phyloP scores from a whole-genome alignment of 768 basidiomycete genomes.

The Tulasnella sp. region DNA sequence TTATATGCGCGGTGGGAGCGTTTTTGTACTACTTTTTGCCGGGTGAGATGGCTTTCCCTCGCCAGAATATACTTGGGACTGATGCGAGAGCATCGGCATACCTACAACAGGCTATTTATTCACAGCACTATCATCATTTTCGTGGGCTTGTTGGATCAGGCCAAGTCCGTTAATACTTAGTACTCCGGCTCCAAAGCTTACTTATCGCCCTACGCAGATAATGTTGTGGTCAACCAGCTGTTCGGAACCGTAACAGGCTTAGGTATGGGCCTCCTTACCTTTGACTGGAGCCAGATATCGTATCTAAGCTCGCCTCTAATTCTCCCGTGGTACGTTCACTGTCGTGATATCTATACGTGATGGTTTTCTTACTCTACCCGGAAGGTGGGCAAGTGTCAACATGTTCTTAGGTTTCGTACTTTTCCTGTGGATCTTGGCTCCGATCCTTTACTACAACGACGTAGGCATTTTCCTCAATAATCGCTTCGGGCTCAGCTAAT shows the following conservation, averaged over 20 bases:
- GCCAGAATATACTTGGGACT: no score
- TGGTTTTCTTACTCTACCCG: no score
- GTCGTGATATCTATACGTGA: no score
- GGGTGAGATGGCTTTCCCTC: slow-evolving; percentile 41
- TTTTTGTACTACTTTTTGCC: slow-evolving; percentile 89
- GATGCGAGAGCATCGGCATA: neutral
- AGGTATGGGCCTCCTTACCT: slow-evolving; percentile 85
- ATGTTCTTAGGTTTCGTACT: slow-evolving; percentile 78
- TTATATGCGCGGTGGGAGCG: slow-evolving; percentile 50
- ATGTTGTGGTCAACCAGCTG: slow-evolving; percentile 78
- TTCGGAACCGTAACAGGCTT: slow-evolving; percentile 79
- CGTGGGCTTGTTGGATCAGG: slow-evolving; percentile 85
- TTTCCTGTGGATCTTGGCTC: slow-evolving; percentile 87
- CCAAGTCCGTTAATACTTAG: slow-evolving; percentile 3
- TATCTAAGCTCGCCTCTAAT: slow-evolving; percentile 66
- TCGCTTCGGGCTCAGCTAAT: slow-evolving; percentile 14
- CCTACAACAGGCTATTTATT: slow-evolving; percentile 85
- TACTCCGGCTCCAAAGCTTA: no score
- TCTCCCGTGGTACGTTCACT: slow-evolving; percentile 97
- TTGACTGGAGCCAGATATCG: slow-evolving; percentile 79
- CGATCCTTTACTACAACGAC: slow-evolving; percentile 87
- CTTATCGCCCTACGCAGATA: slow-evolving; percentile 35
- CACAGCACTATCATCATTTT: slow-evolving; percentile 77
- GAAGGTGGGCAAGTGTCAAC: slow-evolving; percentile 97
- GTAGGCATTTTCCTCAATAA: slow-evolving; percentile 40